Conservation (phyloP, 2,329 filamentous ascomycete species). For the Exophiala bonariae region DNA sequence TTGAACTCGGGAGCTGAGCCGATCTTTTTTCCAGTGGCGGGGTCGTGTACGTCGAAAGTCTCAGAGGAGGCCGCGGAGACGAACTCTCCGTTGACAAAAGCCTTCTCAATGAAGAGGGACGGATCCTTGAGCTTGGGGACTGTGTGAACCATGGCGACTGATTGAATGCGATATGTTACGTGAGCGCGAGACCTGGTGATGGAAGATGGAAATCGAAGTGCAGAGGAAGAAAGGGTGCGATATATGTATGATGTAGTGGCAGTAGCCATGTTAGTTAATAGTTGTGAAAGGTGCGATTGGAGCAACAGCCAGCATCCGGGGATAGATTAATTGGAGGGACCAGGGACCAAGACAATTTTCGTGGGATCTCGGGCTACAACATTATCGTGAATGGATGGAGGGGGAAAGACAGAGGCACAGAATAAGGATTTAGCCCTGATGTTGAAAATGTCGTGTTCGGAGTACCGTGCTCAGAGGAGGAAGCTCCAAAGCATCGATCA, state of each 20-base stretch:
- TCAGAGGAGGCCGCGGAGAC: conserved; percentile 79
- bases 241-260: conserved; percentile 18
- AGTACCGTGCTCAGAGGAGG: too few species aligned
- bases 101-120: conserved; percentile 78
- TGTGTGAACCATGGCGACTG: conserved; percentile 27
- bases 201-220: conserved; percentile 15
- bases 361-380: too few species aligned
- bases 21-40: conserved; percentile 77
- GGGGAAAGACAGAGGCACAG: too few species aligned
- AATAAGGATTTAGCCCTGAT: too few species aligned
- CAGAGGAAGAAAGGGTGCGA: conserved; percentile 16
- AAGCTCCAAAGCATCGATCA: too few species aligned
- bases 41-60: conserved; percentile 89
- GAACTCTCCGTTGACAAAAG: conserved; percentile 94
- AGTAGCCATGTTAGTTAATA: too few species aligned
- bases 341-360: too few species aligned
- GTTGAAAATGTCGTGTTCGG: too few species aligned
- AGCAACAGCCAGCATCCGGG: too few species aligned
- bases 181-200: conserved; percentile 2
- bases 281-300: too few species aligned
- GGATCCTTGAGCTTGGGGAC: conserved; percentile 65
- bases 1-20: conserved; percentile 81
- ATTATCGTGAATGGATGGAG: too few species aligned
- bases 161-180: conserved; percentile 20
- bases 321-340: too few species aligned